phyloP scores from a whole-genome alignment of 1,284 basidiomycete genomes.

The Melampsora larici-populina region DNA sequence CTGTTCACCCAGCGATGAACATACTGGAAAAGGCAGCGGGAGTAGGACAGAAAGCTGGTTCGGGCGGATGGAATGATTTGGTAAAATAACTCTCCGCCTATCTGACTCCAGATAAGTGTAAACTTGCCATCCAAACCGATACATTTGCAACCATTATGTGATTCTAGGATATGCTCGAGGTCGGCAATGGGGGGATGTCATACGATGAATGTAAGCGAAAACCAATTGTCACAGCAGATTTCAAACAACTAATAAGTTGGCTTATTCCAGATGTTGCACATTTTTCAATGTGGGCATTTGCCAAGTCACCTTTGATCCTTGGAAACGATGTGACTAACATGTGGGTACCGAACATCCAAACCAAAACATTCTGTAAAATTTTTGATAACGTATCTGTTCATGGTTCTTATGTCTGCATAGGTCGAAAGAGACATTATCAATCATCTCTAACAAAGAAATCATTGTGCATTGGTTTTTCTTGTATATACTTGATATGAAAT shows the following conservation, averaged over 20 bases:
- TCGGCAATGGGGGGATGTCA: slow-evolving; percentile 39
- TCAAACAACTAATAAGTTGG: not conserved
- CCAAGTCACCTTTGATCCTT: slow-evolving; percentile 52
- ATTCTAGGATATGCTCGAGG: slow-evolving; percentile 40
- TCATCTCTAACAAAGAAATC: slow-evolving; percentile 36
- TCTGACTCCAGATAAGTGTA: too few relatives aligned
- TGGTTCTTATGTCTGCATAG: not conserved
- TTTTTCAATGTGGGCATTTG: slow-evolving; percentile 51
- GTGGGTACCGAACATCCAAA: not conserved
- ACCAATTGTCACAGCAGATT: not conserved
- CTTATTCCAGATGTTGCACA: slow-evolving; percentile 46
- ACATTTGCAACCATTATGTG: not conserved
- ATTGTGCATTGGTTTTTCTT: slow-evolving; percentile 12
- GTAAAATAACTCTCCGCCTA: not conserved
- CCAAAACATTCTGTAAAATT: not conserved
- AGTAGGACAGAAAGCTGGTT: slow-evolving; percentile 32
- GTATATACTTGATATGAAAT: too few relatives aligned
- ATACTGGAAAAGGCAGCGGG: slow-evolving; percentile 41
- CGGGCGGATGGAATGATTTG: slow-evolving; percentile 40
- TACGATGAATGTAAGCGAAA: slow-evolving; percentile 33
- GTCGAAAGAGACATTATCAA: slow-evolving; percentile 45
- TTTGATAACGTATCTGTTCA: not conserved
- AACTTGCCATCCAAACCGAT: not conserved
- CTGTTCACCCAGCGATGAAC: slow-evolving; percentile 19
- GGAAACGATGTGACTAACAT: slow-evolving; percentile 50